Evolutionary conservation across 139 green algal genomes (phyloP), one percentile per base, ranked within the genome.

Genomic region (Micractinium conductrix): DNA sequence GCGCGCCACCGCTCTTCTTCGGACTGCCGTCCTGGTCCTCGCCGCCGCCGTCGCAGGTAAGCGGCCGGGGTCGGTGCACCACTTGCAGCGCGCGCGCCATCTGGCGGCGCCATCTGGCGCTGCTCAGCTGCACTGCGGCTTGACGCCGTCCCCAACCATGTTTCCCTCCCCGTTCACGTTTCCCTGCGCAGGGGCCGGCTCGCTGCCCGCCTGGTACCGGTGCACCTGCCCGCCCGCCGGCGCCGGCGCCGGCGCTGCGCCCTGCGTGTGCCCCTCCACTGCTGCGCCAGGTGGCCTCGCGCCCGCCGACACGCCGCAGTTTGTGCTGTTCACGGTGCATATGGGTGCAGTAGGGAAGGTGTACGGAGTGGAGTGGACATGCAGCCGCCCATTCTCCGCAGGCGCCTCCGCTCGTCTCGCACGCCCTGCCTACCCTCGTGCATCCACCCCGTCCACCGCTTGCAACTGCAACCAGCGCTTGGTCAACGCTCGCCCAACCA

Each of bases 231-330:
- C 35, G 43, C 14, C 65, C 24, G 65, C 65, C 40, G 48, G 48
- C 48, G 48, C 48, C 19, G 10, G 19, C 19, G 8, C 53, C 24
- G 8, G 19, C 8, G n/a, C 65, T 30, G 65, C 65, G 65, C 65
- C 65, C 14, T 87, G 83, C 33, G 42, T 79, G 26, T 87, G 83
- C 73, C 73, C 83, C 30, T 72, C 42, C 12, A 62, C 73, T 10
- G 68, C 83, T 37, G 35, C 83, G 38, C 83, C 83, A 50, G 83
- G 83, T 22, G 72, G 72, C 50, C 50, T 84, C 22, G 43, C 53
- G 24, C 50, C 73, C 43, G 17, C 43, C 2, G 37, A 80, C 38
- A 73, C 60, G 10, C 83, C 73, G 58, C 83, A 87, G 38, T 87
- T 87, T 40, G 55, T 87, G 9, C 73, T 87, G 16, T 42, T 87